phyloP scores from a whole-genome alignment of 176 grass and related monocot genomes.

The Cenchrus fungigraminus region DNA sequence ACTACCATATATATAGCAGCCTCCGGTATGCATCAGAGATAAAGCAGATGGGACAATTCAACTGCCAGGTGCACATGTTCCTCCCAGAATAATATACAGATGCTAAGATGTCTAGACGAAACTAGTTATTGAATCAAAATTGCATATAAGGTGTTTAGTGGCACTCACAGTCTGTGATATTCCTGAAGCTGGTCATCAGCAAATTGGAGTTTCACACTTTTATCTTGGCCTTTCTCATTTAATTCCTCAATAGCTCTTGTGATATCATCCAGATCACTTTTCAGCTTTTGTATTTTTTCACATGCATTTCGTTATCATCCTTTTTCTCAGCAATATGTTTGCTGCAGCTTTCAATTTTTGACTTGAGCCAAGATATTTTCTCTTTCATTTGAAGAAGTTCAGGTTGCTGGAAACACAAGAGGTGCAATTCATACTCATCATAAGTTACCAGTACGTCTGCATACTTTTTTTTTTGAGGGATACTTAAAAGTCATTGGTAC shows the following conservation, averaged over 20 bases:
- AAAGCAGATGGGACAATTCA: too few relatives aligned
- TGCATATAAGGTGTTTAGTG: conserved; percentile 9
- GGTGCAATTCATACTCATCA: conserved; percentile 13
- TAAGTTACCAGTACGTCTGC: not conserved
- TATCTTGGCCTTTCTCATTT: conserved; percentile 64
- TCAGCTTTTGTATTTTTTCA: conserved; percentile 69
- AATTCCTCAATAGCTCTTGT: conserved; percentile 59
- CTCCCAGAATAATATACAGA: not conserved
- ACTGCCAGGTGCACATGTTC: not conserved
- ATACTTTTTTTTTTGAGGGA: not conserved
- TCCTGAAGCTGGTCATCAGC: conserved; percentile 78
- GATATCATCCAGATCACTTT: conserved; percentile 76
- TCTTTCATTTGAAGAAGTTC: conserved; percentile 90
- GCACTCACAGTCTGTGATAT: conserved; percentile 92
- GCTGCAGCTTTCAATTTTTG: conserved; percentile 88
- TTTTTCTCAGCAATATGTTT: conserved; percentile 94
- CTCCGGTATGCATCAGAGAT: too few relatives aligned
- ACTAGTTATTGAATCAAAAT: conserved; percentile 10
- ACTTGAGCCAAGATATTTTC: conserved; percentile 85
- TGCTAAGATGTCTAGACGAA: not conserved
- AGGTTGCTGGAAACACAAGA: conserved; percentile 78
- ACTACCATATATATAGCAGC: too few relatives aligned
- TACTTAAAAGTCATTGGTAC: conserved; percentile 3
- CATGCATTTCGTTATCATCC: conserved; percentile 80
- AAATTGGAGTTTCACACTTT: conserved; percentile 79